Evolutionary conservation across 495 filamentous ascomycete genomes (phyloP).

Genomic region (Aspergillus sclerotioniger): DNA sequence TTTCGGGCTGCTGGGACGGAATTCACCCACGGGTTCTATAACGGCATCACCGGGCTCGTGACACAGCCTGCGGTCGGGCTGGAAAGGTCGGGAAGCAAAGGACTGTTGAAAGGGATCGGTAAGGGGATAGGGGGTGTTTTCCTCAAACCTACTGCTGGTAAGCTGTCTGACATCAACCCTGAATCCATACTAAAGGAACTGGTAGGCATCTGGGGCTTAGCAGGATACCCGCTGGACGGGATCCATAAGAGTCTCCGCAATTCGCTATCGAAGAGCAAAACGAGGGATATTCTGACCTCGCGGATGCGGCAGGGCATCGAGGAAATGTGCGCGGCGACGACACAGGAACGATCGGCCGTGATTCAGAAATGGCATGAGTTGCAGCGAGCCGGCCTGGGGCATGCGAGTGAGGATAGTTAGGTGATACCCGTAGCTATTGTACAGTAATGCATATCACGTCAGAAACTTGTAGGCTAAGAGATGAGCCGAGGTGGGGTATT

Average conservation of each 20-base stretch:
- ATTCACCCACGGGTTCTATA: constrained; percentile 64
- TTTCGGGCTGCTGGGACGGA: constrained; percentile 64
- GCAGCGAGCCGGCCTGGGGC: neutral
- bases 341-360: constrained; percentile 21
- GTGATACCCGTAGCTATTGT: neutral
- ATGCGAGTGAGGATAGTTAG: neutral
- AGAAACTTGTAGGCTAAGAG: too few species aligned
- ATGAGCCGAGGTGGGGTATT: too few species aligned
- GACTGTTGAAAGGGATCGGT: constrained; percentile 72
- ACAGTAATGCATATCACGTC: neutral
- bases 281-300: constrained; percentile 70
- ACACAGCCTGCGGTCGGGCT: constrained; percentile 67
- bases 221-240: constrained; percentile 72
- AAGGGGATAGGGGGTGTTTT: constrained; percentile 72
- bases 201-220: constrained; percentile 57
- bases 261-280: constrained; percentile 57
- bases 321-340: constrained; percentile 39
- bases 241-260: constrained; percentile 71
- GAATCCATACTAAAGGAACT: neutral
- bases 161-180: constrained; percentile 12
- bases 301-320: constrained; percentile 70
- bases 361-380: constrained; percentile 20
- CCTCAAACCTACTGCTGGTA: constrained; percentile 68
- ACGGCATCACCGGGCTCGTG: constrained; percentile 69
- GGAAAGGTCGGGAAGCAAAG: constrained; percentile 64